Base-by-base conservation (phyloP, 2,329 filamentous ascomycete species). In the Neophaeococcomyces aloes region DNA sequence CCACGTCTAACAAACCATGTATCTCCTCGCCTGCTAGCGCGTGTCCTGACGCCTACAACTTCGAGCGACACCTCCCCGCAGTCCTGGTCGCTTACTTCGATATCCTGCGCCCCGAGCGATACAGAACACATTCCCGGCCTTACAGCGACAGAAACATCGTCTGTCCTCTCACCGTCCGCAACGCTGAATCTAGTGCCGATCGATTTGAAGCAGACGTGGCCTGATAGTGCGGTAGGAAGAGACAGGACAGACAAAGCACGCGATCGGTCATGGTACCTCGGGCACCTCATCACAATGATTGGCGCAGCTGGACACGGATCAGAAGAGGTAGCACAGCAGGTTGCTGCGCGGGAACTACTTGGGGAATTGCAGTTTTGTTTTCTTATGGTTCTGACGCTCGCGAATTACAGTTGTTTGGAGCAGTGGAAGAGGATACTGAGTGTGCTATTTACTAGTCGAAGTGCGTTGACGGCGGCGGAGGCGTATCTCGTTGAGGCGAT, bases 381-480 rank as follows among this genome's bases (percentile, higher is more conserved):
- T 52, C 59, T 80, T 7, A 79, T 77, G 72, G 66, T 77, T 2
- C 55, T 81, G 46, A 78, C 75, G 4, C 63, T 81, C 49, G 78
- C 78, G 64, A 81, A 81, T 56, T 79, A 74, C 56, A 79, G 76
- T 2, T 80, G 77, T 53, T 61, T 80, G 3, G 75, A 80, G 56
- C 77, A 81, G 56, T 81, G 78, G 78, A 79, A 76, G 55, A 62
- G 78, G 29, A 51, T 81, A 8, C 59, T 81, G 7, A 61, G 62
- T 1, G 59, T 81, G 18, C 61, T 79, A 6, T 62, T 81, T 38
- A 80, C 76, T 0, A 79, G 73, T 53, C 66, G 64, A 14, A 57
- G 56, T 31, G 76, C 76, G 2, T 65, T 79, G 13, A 45, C 52
- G 7, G 64, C 70, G 17, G 61, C 68, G 2, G 61, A 71, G 23